These are phyloP conservation scores for Quercus lobata DNA, from an alignment of 331 rosid genomes.

Conservation along the genomic window DNA sequence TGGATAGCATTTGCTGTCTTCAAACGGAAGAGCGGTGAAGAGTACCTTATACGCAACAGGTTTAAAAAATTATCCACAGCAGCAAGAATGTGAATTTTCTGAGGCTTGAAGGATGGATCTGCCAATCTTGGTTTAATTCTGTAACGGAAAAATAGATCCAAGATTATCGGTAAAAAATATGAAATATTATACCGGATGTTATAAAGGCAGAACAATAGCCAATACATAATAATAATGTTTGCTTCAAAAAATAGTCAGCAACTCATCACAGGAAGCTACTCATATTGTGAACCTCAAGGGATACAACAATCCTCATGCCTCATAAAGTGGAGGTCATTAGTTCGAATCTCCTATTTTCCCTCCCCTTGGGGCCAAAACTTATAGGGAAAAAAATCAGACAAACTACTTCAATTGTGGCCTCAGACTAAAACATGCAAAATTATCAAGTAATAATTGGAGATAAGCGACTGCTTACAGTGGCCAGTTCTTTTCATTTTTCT, in stretches of 20 bases:
- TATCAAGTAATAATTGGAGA: constrained; percentile 9
- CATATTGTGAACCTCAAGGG: not conserved
- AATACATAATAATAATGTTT: constrained; percentile 12
- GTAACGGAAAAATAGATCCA: constrained; percentile 19
- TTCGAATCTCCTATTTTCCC: too few species aligned
- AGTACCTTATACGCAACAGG: constrained; percentile 77
- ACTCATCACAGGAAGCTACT: not conserved
- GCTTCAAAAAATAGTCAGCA: constrained; percentile 5
- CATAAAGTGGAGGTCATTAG: too few species aligned
- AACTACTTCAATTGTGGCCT: not conserved
- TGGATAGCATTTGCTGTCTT: constrained; percentile 72
- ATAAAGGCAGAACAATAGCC: not conserved
- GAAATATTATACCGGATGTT: constrained; percentile 3
- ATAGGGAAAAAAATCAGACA: not conserved
- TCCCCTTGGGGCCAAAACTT: too few species aligned
- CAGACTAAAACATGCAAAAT: not conserved
- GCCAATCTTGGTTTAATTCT: constrained; percentile 89
- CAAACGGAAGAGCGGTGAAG: constrained; percentile 89
- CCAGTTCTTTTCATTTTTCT: constrained; percentile 84
- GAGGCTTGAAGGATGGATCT: constrained; percentile 82
- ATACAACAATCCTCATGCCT: too few species aligned
- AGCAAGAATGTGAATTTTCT: constrained; percentile 49
- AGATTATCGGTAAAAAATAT: constrained; percentile 1
- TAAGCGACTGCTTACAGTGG: constrained; percentile 58
- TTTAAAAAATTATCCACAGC: constrained; percentile 59